Evolutionary conservation across 768 basidiomycete species (phyloP).

Genomic region (Agrocybe praecox): DNA sequence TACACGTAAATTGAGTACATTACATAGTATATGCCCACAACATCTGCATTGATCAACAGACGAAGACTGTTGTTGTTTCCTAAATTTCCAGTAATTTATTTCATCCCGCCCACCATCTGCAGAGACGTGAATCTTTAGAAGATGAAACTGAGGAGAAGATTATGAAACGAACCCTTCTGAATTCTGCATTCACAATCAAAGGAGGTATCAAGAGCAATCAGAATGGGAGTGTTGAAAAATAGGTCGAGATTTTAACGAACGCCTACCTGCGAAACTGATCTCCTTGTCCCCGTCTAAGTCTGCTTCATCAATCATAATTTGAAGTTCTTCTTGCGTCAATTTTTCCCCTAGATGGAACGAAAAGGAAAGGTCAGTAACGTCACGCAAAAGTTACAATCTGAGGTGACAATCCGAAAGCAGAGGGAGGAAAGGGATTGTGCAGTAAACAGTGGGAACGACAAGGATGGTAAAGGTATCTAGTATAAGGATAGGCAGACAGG

Average conservation of each 20-base stretch:
- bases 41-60: too few species aligned
- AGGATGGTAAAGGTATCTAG: too few species aligned
- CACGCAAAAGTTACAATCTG: too few species aligned
- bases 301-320: slow-evolving; percentile 92
- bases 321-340: slow-evolving; percentile 37
- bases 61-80: background rate
- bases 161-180: background rate
- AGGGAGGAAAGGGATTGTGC: too few species aligned
- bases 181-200: background rate
- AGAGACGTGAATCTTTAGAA: background rate
- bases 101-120: background rate
- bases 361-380: background rate
- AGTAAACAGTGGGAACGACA: too few species aligned
- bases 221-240: too few species aligned
- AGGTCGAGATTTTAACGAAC: background rate
- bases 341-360: background rate
- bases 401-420: too few species aligned
- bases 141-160: slow-evolving; percentile 16
- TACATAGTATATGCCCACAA: too few species aligned
- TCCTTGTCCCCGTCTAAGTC: slow-evolving; percentile 85
- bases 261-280: slow-evolving; percentile 71
- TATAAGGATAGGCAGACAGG: too few species aligned
- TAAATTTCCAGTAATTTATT: background rate
- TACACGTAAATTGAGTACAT: too few species aligned
- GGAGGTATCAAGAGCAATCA: background rate